Base-by-base conservation (phyloP, 345 rosid genomes). In the Brassica nigra region DNA sequence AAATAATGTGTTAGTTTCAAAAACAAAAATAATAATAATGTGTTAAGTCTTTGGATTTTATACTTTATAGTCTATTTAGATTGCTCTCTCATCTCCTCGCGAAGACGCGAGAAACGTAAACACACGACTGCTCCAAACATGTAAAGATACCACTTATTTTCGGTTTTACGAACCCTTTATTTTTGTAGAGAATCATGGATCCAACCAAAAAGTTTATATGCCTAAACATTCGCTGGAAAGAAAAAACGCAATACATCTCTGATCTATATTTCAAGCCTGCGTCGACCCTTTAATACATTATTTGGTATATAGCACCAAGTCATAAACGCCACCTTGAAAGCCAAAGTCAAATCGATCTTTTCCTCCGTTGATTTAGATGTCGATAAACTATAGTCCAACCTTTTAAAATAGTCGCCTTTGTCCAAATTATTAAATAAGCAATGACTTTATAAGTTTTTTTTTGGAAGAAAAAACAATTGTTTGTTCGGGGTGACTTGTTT, bases 381-480 rank as follows among this genome's bases (percentile, higher is more conserved):
- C 16, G 34, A 20, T 18, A 36, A 10, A 31, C 36, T 18, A 37
- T 39, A 2, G 20, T 36, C 28, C 10, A 23, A 67, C 14, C 57
- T 36, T 75, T 27, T 4, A 14, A 66, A 75, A 75, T 66, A 16
- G 65, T 15, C 72, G 29, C 12, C 65, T 52, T 52, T 5, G 29
- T n/a, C 28, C 42, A 55, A 66, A 44, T 11, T 11, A 47, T 9
- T 30, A 28, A 47, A 57, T 68, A 57, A 67, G 29, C 23, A 49
- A 15, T 47, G 55, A 10, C 62, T 11, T 11, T 11, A 44, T 44
- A 11, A 3, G 52, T 44, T 39, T 44, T 11, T 36, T 12, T 44
- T 9, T 31, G 5, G 52, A 44, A 39, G 12, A 39, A 3, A 39
- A 6, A 37, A 39, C 12, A 39, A 39, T 39, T 39, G 47, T 7